Evolutionary conservation across 202 grass and related monocot species (phyloP), one percentile per base, ranked within the genome.

Genomic region (Thinopyrum obtusiflorum): DNA sequence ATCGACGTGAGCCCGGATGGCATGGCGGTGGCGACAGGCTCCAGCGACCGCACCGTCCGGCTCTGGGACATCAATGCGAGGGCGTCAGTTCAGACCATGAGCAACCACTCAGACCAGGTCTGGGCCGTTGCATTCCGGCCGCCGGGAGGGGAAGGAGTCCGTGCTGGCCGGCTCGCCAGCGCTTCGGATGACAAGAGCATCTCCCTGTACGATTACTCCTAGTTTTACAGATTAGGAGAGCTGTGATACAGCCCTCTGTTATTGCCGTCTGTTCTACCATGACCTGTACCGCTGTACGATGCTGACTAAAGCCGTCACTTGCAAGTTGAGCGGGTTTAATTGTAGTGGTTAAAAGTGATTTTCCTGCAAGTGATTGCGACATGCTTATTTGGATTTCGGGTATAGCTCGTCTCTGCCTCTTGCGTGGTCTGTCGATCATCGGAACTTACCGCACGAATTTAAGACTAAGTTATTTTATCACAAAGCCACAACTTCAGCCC

Each of bases 171-270:
- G 7, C 89, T 98, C 1, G 96, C 96, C 0, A 98, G 91, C 1
- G 90, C 84, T 20, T 98, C 93, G 0, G 96, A 98, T 36, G 96
- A 95, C 78, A 95, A 89, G 91, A 92, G 91, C 80, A 88, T 98
- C 55, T 95, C 96, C 11, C 78, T 98, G 35, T 98, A 95, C 13
- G 95, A 98, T 91, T 94, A 95, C 87, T 95, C 93, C 0, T 98
- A 89, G 80, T 87, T 86, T 40, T 65, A 9, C 26, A 55, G 26
- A 49, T 72, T 59, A 21, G 24, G 25, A 4, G 24, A 64, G 23
- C 44, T 47, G 44, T 47, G 44, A 47, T 47, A 10, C 44, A 15
- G 44, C 70, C 68, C 44, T 73, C 40, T 13, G 25, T 9, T 73
- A n/a, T 23, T 55, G 81, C 73, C 63, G 49, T 79, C 17, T 53